Conservation (phyloP, 2,329 filamentous ascomycete genomes). For the Pestalotiopsis sp. region DNA sequence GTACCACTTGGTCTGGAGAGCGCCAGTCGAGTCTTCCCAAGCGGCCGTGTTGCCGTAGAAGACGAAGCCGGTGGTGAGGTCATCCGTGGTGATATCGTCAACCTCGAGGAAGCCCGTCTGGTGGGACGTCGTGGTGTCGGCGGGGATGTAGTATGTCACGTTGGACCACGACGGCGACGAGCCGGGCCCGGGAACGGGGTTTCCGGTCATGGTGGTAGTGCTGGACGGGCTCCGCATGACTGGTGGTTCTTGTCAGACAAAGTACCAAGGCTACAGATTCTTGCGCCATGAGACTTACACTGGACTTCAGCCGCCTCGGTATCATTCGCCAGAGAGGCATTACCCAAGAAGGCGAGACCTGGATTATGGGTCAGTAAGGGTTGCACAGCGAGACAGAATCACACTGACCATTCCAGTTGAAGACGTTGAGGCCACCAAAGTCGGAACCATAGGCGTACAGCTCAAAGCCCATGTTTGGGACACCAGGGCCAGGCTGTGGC, state of each 20-base stretch:
- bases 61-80: slow-evolving; percentile 24
- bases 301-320: slow-evolving; percentile 20
- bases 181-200: slow-evolving; percentile 20
- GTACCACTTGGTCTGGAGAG: slow-evolving; percentile 26
- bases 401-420: slow-evolving; percentile 26
- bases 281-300: slow-evolving; percentile 19
- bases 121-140: slow-evolving; percentile 19
- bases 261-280: background rate
- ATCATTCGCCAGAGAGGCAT: slow-evolving; percentile 11
- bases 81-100: slow-evolving; percentile 9
- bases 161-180: slow-evolving; percentile 25
- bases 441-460: slow-evolving; percentile 30
- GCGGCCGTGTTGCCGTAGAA: slow-evolving; percentile 29
- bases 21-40: slow-evolving; percentile 17
- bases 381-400: background rate
- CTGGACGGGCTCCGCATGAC: slow-evolving; percentile 17
- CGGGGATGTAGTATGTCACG: slow-evolving; percentile 27
- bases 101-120: slow-evolving; percentile 22
- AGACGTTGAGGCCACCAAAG: slow-evolving; percentile 27
- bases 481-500: slow-evolving; percentile 4
- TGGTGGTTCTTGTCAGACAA: slow-evolving; percentile 1
- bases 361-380: background rate
- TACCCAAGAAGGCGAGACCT: slow-evolving; percentile 17
- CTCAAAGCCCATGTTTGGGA: slow-evolving; percentile 23
- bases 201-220: slow-evolving; percentile 20